Evolutionary conservation across 148 eudicot genomes (phyloP).

Genomic region (Amaranthus hypochondriacus): DNA sequence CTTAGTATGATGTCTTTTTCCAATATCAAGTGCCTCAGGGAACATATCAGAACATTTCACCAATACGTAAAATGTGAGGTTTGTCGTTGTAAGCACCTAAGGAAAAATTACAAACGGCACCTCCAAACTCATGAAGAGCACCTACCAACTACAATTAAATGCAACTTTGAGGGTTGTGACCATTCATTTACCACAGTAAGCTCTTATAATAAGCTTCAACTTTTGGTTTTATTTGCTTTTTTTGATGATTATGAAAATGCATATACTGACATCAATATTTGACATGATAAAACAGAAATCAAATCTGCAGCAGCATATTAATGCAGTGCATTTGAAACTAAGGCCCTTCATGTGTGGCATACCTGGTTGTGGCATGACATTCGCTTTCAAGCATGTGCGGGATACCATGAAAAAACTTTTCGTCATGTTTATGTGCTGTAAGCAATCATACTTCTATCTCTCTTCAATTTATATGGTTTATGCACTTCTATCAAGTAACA

Average conservation of each 20-base stretch:
- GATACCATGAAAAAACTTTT: slow-evolving; percentile 71
- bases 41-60: slow-evolving; percentile 67
- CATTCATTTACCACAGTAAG: slow-evolving; percentile 75
- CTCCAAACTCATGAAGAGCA: slow-evolving; percentile 53
- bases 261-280: not conserved
- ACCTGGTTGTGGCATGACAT: slow-evolving; percentile 74
- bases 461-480: not conserved
- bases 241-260: not conserved
- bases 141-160: slow-evolving; percentile 42
- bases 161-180: slow-evolving; percentile 58
- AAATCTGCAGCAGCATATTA: slow-evolving; percentile 77
- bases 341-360: slow-evolving; percentile 57
- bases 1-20: slow-evolving; percentile 75
- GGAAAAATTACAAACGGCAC: slow-evolving; percentile 83
- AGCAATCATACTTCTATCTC: not conserved
- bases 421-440: slow-evolving; percentile 64
- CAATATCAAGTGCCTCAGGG: slow-evolving; percentile 60
- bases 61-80: slow-evolving; percentile 60
- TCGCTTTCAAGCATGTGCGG: slow-evolving; percentile 86
- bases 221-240: too few relatives aligned
- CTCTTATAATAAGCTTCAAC: not conserved
- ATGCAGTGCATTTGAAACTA: slow-evolving; percentile 62
- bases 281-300: slow-evolving; percentile 49
- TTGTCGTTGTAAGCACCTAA: slow-evolving; percentile 78
- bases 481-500: not conserved